Percentiles rank a stretch among this genome's conserved stretches.
Evolutionary conservation across 306 rosid species (phyloP).

Genomic region (Betula pendula): DNA sequence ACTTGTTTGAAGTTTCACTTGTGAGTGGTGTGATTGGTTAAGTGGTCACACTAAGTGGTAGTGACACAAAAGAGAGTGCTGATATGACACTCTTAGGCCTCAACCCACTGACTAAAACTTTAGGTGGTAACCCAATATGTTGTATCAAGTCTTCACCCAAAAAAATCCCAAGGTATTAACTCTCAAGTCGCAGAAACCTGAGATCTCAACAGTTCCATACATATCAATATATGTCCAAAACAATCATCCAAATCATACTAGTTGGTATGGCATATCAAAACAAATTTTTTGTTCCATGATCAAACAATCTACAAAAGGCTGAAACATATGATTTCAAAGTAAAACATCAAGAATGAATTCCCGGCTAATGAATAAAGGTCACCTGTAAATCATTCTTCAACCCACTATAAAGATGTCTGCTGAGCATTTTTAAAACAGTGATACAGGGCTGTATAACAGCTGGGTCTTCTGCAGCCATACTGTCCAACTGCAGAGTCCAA

Average conservation of each 20-base stretch:
- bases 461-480: slow-evolving; percentile 48
- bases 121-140: background rate
- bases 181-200: background rate
- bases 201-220: background rate
- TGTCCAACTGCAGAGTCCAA: slow-evolving; percentile 55
- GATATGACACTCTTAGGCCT: background rate
- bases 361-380: slow-evolving; percentile 21
- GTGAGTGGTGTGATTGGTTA: background rate
- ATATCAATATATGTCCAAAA: background rate
- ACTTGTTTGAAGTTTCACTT: background rate
- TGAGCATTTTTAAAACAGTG: slow-evolving; percentile 67
- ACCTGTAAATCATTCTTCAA: slow-evolving; percentile 71
- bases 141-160: background rate
- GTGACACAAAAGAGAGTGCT: background rate
- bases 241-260: background rate
- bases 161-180: too few relatives aligned
- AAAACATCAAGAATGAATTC: background rate
- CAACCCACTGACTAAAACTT: background rate
- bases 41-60: background rate
- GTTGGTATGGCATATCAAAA: background rate
- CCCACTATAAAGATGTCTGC: slow-evolving; percentile 46
- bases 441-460: slow-evolving; percentile 70
- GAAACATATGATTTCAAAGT: background rate
- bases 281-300: background rate
- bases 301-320: slow-evolving; percentile 14